Percentiles rank a stretch among this genome's conserved stretches.
Evolutionary conservation across 768 basidiomycete species (phyloP).

Genomic region (Coprinopsis marcescibilis): DNA sequence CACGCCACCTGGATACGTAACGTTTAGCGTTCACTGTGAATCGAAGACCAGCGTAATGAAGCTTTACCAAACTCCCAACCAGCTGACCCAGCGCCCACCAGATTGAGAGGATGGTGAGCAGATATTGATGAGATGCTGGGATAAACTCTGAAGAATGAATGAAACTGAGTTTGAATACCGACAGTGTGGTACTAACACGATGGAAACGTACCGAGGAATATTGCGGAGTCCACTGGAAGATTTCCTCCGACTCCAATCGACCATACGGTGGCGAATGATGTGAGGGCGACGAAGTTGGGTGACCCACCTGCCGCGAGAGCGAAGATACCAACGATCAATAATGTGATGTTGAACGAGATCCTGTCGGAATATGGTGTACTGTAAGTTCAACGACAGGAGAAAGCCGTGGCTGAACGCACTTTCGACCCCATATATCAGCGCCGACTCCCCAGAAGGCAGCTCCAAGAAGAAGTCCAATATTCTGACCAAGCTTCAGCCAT

Average conservation of each 20-base stretch:
- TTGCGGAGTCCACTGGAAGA: constrained; percentile 67
- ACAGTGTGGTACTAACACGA: neutral
- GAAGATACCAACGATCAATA: constrained; percentile 63
- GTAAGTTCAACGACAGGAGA: neutral
- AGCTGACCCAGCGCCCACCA: constrained; percentile 82
- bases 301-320: constrained; percentile 57
- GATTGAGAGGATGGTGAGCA: constrained; percentile 67
- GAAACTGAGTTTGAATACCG: neutral
- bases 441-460: constrained; percentile 65
- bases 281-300: constrained; percentile 43
- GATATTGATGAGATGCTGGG: constrained; percentile 68
- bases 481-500: constrained; percentile 63
- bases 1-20: constrained; percentile 51
- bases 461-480: constrained; percentile 65
- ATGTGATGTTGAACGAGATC: constrained; percentile 63
- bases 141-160: constrained; percentile 72
- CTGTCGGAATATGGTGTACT: constrained; percentile 22
- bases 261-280: constrained; percentile 49
- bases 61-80: constrained; percentile 40
- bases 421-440: constrained; percentile 68
- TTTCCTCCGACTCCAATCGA: constrained; percentile 65
- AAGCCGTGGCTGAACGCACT: constrained; percentile 25
- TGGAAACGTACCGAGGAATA: constrained; percentile 55
- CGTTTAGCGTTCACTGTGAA: no score
- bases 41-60: no score